phyloP scores from a whole-genome alignment of 2,329 filamentous ascomycete species.

The Aspergillus sclerotialis region DNA sequence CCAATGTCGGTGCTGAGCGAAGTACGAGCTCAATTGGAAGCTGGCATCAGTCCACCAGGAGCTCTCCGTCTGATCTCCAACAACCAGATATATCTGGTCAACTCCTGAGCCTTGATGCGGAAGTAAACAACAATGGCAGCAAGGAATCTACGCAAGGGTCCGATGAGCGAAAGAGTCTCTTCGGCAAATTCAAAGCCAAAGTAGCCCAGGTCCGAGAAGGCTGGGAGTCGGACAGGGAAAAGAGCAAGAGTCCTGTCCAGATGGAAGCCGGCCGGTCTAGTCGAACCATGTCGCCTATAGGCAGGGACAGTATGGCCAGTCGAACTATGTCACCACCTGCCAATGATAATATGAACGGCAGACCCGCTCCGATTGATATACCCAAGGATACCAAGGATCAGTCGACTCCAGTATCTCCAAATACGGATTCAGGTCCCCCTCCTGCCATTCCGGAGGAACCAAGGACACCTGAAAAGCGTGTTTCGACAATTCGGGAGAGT shows the following conservation, averaged over 20 bases:
- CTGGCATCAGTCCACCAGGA: constrained; percentile 41
- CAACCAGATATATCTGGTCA: constrained; percentile 29
- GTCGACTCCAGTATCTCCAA: constrained; percentile 20
- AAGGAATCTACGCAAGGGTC: constrained; percentile 15
- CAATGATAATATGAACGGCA: constrained; percentile 13
- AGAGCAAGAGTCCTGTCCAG: constrained; percentile 45
- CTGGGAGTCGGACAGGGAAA: constrained; percentile 47
- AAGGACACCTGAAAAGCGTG: constrained; percentile 18
- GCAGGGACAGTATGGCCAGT: constrained; percentile 16
- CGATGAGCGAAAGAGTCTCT: constrained; percentile 53
- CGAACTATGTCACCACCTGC: constrained; percentile 29
- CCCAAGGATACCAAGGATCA: constrained; percentile 17
- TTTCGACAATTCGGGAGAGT: too few species aligned
- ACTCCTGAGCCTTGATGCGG: constrained; percentile 31
- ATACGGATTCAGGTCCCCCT: constrained; percentile 22
- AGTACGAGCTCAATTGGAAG: constrained; percentile 65
- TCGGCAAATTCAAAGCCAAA: constrained; percentile 61
- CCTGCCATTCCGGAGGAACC: constrained; percentile 29
- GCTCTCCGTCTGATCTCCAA: constrained; percentile 38
- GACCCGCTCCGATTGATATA: constrained; percentile 17
- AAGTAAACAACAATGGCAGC: constrained; percentile 28
- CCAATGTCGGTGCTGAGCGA: constrained; percentile 56
- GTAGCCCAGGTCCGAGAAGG: constrained; percentile 49
- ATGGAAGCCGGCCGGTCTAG: constrained; percentile 28
- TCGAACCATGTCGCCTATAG: constrained; percentile 29